These are phyloP conservation scores for Primulina huaijiensis DNA, from an alignment of 257 asterid genomes.

Conservation along the genomic window DNA sequence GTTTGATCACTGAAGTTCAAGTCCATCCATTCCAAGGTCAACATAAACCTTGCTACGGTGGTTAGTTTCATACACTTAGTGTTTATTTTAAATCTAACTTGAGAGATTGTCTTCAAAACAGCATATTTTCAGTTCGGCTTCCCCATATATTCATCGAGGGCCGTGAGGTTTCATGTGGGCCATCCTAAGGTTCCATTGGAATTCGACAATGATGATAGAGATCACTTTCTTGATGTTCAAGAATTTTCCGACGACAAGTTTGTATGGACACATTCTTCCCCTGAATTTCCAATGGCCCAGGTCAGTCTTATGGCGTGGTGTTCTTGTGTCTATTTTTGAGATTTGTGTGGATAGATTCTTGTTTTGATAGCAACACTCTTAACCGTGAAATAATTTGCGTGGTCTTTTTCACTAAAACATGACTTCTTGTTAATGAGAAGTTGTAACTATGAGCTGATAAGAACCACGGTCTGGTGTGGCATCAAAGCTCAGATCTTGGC, in stretches of 20 bases:
- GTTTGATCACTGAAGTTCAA: slow-evolving; percentile 65
- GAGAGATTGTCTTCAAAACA: slow-evolving; percentile 33
- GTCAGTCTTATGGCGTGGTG: slow-evolving; percentile 34
- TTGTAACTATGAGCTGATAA: slow-evolving; percentile 4
- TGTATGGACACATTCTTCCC: slow-evolving; percentile 67
- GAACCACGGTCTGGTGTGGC: background rate
- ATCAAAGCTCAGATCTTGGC: slow-evolving; percentile 6
- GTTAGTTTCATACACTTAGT: background rate
- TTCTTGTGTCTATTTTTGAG: background rate
- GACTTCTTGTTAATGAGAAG: background rate
- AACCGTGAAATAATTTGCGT: background rate
- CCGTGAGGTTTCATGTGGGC: slow-evolving; percentile 69
- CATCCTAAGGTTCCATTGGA: slow-evolving; percentile 36
- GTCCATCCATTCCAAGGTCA: slow-evolving; percentile 83
- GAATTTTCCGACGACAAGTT: slow-evolving; percentile 39
- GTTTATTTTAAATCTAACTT: slow-evolving; percentile 24
- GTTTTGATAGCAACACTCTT: background rate
- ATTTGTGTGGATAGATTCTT: background rate
- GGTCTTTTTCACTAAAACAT: background rate
- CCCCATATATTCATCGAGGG: slow-evolving; percentile 76
- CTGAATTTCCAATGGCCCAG: slow-evolving; percentile 65
- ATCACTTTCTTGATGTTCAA: slow-evolving; percentile 29
- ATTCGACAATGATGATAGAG: slow-evolving; percentile 23
- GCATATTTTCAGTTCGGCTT: slow-evolving; percentile 71
- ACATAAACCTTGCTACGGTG: background rate